Base-by-base conservation (phyloP, 768 basidiomycete genomes). In the Pleurotus djamor region DNA sequence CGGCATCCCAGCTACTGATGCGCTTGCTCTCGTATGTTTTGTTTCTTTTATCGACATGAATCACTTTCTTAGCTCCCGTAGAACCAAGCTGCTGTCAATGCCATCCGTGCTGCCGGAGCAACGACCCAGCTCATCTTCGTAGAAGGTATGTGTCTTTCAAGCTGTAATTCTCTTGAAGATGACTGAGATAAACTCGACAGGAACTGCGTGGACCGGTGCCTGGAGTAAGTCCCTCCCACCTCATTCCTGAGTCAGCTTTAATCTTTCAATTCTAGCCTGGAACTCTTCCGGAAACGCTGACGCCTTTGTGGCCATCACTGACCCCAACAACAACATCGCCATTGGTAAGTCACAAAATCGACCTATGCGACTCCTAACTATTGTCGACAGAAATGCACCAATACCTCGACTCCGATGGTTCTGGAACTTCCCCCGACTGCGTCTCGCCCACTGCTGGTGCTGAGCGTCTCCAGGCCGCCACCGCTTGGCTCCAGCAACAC, bases 41-140 rank as follows among this genome's bases (percentile, higher is more conserved):
- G 58, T 21, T 41, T 36, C 5, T 36, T 43, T 32, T 35, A 41
- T n/a, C 8, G 48, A 43, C 7, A 47, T 34, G 16, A 28, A 28
- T 48, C 4, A 16, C 50, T 36, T 16, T 9, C 10, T 36, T 55
- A 9, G 58, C 67, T n/a, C 7, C 43, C 58, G n/a, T 48, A 79
- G 84, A 81, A 80, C 69, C 88, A 89, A 79, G 83, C 83, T 44
- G 85, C 83, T 4, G 74, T 90, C 61, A 85, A 86, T 65, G 85
- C 83, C 61, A 85, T 90, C 63, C 79, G 87, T 64, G 70, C 82
- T 8, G 74, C 74, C 41, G 88, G 88, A 59, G 87, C 87, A 14
- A 88, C 87, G 3, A 79, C 72, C 5, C 81, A 81, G 59, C 71
- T 80, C n/a, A 81, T 81, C 58, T 70, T 79, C 38, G 79, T 80